phyloP scores from a whole-genome alignment of 1,284 basidiomycete genomes.

The Neonothopanus nambi region DNA sequence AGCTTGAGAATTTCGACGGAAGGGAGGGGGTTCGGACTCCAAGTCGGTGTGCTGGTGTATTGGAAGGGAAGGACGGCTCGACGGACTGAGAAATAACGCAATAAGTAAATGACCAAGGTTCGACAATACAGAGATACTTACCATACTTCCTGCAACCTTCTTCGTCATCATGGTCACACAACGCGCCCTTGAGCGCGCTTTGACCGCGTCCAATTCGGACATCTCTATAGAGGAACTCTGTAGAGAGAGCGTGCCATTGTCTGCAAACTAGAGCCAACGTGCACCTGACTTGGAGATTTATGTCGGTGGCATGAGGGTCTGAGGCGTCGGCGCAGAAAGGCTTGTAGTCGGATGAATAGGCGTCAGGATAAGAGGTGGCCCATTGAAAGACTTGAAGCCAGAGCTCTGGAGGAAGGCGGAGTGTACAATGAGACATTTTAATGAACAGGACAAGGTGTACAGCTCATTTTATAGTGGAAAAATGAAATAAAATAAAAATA shows the following conservation, averaged over 20 bases:
- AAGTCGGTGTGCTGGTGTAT: slow-evolving; percentile 44
- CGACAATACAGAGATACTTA: slow-evolving; percentile 6
- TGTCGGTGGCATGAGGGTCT: slow-evolving; percentile 22
- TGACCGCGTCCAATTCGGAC: slow-evolving; percentile 40
- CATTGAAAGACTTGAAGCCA: slow-evolving; percentile 52
- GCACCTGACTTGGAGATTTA: slow-evolving; percentile 33
- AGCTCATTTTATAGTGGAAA: too few species aligned
- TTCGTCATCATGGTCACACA: slow-evolving; percentile 25
- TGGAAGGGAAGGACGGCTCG: slow-evolving; percentile 60
- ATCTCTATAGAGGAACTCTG: slow-evolving; percentile 53
- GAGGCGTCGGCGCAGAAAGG: slow-evolving; percentile 39
- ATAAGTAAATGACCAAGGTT: slow-evolving; percentile 5
- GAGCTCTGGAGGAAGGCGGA: slow-evolving; percentile 49
- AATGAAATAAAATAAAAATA: too few species aligned
- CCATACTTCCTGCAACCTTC: slow-evolving; percentile 36
- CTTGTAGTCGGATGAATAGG: slow-evolving; percentile 31
- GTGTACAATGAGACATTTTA: slow-evolving; percentile 19
- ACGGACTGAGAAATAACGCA: slow-evolving; percentile 41
- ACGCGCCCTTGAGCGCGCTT: slow-evolving; percentile 30
- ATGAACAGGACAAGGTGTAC: background rate
- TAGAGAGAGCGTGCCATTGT: slow-evolving; percentile 49
- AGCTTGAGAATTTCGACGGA: slow-evolving; percentile 46
- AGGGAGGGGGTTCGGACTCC: slow-evolving; percentile 26
- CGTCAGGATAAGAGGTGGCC: slow-evolving; percentile 35
- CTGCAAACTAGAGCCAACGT: slow-evolving; percentile 56